Conservation (phyloP, 176 grass and related monocot genomes). For the Aegilops tauschii region DNA sequence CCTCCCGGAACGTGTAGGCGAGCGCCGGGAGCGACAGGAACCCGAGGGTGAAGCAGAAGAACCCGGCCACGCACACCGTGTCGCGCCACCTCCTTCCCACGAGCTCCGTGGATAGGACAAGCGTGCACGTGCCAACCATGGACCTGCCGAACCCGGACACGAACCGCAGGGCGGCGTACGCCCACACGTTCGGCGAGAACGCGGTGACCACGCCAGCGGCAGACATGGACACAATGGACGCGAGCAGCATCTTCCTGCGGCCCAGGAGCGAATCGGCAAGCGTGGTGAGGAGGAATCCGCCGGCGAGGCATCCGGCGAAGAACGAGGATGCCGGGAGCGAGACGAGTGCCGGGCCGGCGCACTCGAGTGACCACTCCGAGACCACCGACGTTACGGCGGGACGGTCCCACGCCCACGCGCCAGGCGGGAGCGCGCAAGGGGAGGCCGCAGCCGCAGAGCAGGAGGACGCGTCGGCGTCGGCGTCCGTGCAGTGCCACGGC, state of each 20-base stretch:
- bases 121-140: too few species aligned
- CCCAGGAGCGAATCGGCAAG: too few species aligned
- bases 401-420: constrained; percentile 65
- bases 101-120: too few species aligned
- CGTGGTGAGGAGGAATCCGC: too few species aligned
- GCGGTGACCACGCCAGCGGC: constrained; percentile 49
- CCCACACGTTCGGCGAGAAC: constrained; percentile 74
- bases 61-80: too few species aligned
- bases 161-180: constrained; percentile 64
- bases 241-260: too few species aligned
- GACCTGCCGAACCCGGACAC: constrained; percentile 55
- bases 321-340: constrained; percentile 74
- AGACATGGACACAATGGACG: constrained; percentile 31
- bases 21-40: too few species aligned
- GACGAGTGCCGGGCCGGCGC: constrained; percentile 54
- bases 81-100: too few species aligned
- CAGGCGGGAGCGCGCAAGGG: not conserved
- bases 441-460: too few species aligned
- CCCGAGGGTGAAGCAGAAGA: too few species aligned
- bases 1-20: too few species aligned
- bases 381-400: constrained; percentile 45
- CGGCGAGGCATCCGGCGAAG: constrained; percentile 28
- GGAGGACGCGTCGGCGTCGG: constrained; percentile 25
- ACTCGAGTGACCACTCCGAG: constrained; percentile 80
- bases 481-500: constrained; percentile 58